These are phyloP conservation scores for Candida germanica DNA, from an alignment of 805 yeast species.

Conservation along the genomic window DNA sequence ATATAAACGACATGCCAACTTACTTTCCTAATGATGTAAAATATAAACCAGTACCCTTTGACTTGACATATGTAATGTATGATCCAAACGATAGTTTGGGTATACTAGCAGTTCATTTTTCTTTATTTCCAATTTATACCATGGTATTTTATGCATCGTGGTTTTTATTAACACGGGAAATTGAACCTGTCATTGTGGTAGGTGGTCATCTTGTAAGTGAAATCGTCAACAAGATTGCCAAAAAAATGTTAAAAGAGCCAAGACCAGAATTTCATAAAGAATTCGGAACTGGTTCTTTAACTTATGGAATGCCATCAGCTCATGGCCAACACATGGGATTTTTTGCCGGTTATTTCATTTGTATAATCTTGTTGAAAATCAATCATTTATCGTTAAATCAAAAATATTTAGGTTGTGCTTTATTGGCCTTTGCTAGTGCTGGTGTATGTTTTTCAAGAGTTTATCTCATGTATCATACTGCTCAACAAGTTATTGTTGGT, in stretches of 20 bases:
- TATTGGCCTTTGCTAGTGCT: slow-evolving; percentile 24
- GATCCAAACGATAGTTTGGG: slow-evolving; percentile 65
- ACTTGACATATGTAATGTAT: slow-evolving; percentile 81
- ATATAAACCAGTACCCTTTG: slow-evolving; percentile 58
- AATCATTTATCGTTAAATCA: slow-evolving; percentile 22
- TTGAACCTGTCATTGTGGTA: slow-evolving; percentile 79
- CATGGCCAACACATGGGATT: slow-evolving; percentile 96
- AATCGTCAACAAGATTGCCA: slow-evolving; percentile 63
- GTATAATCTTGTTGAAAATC: slow-evolving; percentile 45
- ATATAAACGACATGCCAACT: slow-evolving; percentile 14
- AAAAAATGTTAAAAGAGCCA: slow-evolving; percentile 61
- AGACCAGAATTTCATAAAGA: slow-evolving; percentile 62
- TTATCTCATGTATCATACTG: slow-evolving; percentile 73
- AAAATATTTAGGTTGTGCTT: slow-evolving; percentile 26
- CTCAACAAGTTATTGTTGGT: slow-evolving; percentile 74
- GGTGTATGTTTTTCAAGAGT: slow-evolving; percentile 69
- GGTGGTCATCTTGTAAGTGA: slow-evolving; percentile 85
- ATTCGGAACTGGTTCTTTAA: slow-evolving; percentile 43
- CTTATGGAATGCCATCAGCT: slow-evolving; percentile 96
- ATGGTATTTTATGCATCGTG: slow-evolving; percentile 79
- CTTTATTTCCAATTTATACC: slow-evolving; percentile 76
- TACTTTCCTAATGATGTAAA: slow-evolving; percentile 13
- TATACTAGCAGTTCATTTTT: slow-evolving; percentile 60
- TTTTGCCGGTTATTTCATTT: slow-evolving; percentile 54
- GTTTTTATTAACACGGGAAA: slow-evolving; percentile 78